These are phyloP conservation scores for Diospyros kaki DNA, from an alignment of 148 eudicot species.

Conservation along the genomic window DNA sequence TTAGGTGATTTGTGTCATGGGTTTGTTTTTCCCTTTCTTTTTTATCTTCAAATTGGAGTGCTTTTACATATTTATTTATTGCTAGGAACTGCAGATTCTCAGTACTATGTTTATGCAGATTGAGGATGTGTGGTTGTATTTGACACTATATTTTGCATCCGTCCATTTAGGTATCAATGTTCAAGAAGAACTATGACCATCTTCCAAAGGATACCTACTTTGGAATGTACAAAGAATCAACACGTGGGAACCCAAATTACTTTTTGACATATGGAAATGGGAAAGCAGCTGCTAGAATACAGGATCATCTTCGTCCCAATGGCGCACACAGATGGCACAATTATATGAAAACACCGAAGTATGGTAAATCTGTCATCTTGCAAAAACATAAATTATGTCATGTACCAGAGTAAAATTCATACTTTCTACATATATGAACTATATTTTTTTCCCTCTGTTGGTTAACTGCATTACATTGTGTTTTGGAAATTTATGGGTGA, in stretches of 20 bases:
- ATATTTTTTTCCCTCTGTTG: not conserved
- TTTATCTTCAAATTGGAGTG: not conserved
- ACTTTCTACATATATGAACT: not conserved
- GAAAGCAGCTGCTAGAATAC: conserved; percentile 72
- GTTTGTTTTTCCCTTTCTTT: not conserved
- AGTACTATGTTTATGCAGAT: not conserved
- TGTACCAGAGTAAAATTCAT: not conserved
- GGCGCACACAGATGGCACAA: conserved; percentile 91
- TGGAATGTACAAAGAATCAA: conserved; percentile 86
- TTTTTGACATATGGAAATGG: conserved; percentile 86
- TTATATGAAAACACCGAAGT: conserved; percentile 51
- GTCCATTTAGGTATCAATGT: conserved; percentile 66
- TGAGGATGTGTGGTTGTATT: not conserved
- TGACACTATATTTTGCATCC: not conserved
- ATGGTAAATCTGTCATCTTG: conserved; percentile 17
- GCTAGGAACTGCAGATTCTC: not conserved
- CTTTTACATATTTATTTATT: not conserved
- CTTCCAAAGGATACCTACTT: conserved; percentile 81
- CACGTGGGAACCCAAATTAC: conserved; percentile 75
- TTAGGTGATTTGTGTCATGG: too few relatives aligned
- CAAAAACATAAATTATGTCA: not conserved
- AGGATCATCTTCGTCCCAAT: conserved; percentile 70
- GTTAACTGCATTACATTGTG: not conserved
- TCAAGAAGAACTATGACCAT: conserved; percentile 92
- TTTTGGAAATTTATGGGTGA: not conserved